phyloP scores from a whole-genome alignment of 202 grass and related monocot genomes.

The Schoenoplectus triqueter region DNA sequence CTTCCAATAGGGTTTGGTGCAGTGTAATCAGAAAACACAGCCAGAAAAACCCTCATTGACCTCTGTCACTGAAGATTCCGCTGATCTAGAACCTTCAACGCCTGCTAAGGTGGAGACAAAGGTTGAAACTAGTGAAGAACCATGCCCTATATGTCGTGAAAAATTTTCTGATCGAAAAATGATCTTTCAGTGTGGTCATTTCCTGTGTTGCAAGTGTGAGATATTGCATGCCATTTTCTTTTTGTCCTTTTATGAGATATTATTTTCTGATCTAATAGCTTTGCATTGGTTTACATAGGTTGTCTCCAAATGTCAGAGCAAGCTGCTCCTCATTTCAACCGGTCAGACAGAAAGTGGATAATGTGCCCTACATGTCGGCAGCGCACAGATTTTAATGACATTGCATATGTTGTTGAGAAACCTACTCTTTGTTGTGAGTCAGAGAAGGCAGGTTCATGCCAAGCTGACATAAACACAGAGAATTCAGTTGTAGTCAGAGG shows the following conservation, averaged over 20 bases:
- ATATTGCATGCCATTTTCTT: constrained; percentile 40
- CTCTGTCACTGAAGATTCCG: constrained; percentile 42
- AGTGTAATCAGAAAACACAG: constrained; percentile 50
- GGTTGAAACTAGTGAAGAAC: constrained; percentile 56
- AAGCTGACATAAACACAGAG: constrained; percentile 58
- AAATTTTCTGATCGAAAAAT: constrained; percentile 79
- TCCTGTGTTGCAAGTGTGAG: constrained; percentile 95
- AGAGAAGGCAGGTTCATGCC: constrained; percentile 32
- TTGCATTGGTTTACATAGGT: constrained; percentile 51
- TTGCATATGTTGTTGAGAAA: constrained; percentile 91
- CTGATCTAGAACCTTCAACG: constrained; percentile 46
- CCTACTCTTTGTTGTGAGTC: constrained; percentile 46
- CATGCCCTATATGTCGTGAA: constrained; percentile 90
- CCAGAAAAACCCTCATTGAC: constrained; percentile 39
- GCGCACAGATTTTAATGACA: constrained; percentile 77
- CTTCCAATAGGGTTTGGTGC: constrained; percentile 58
- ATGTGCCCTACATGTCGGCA: constrained; percentile 93
- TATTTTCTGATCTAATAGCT: constrained; percentile 34
- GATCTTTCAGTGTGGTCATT: constrained; percentile 95
- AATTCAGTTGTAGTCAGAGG: constrained; percentile 67
- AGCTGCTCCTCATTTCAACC: constrained; percentile 55
- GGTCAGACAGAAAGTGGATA: constrained; percentile 71
- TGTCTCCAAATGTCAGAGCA: constrained; percentile 86
- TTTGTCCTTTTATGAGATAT: constrained; percentile 37
- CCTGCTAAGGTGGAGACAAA: constrained; percentile 41